Base-by-base conservation (phyloP, 768 basidiomycete genomes). In the Boletus reticulatus region DNA sequence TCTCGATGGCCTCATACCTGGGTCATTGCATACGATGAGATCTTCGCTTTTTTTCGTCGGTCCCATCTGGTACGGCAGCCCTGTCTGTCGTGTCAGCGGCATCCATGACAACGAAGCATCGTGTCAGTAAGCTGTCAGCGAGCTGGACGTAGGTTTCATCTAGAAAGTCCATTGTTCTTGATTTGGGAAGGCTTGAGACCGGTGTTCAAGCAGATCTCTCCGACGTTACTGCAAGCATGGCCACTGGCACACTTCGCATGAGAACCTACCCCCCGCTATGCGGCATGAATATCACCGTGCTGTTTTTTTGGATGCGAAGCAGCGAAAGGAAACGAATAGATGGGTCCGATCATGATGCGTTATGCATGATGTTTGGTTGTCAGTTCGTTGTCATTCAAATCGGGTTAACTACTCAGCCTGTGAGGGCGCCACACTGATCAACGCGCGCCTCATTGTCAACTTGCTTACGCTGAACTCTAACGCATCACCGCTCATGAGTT, bases 401-500 rank as follows among this genome's bases (percentile, higher is more conserved):
- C 57, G 51, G 52, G 19, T 38, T 11, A 17, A 59, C 52, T 53
- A 29, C 31, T 42, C 39, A 48, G 41, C 46, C 52, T 29, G 27
- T 29, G 14, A 36, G 27, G 8, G 27, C 29, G 29, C 29, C 29
- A 29, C 9, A 29, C 27, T 27, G 27, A 29, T 41, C 60, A 53
- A 38, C 29, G 36, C 52, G 27, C 34, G 11, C 34, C 57, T 57
- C 56, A 48, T 60, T 55, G 46, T 48, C 45, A 41, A 46, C 24
- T 13, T 24, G 22, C 13, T 22, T 14, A 7, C 31, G 6, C 36
- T 14, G 24, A 53, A 48, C 61, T 34, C 27, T 43, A 47, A 39
- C 38, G 36, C 19, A 41, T 24, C 52, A n/a, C 50, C 1, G 38
- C 39, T 19, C 17, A 45, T 36, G 34, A 39, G 24, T 20, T 32